Percentiles rank a stretch among this genome's conserved stretches.
These are phyloP conservation scores for Penicillium bovifimosum DNA, from an alignment of 495 filamentous ascomycete species.

Conservation along the genomic window DNA sequence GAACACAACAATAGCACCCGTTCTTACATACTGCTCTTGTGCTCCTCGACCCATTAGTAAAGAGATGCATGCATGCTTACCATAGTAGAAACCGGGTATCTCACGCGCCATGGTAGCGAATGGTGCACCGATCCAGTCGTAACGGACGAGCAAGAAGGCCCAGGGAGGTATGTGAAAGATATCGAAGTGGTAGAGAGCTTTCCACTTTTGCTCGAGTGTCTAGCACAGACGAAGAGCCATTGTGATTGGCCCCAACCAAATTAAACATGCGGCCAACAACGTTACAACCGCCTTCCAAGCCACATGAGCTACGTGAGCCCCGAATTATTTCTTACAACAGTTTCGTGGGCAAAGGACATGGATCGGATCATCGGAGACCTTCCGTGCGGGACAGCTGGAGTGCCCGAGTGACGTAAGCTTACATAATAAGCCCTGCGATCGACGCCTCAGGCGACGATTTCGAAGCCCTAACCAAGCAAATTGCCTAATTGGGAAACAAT, in stretches of 20 bases:
- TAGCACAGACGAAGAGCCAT: not conserved
- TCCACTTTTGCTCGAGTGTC: not conserved
- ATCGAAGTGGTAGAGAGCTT: not conserved
- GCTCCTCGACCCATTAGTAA: no score
- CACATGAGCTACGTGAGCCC: not conserved
- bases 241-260: not conserved
- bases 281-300: not conserved
- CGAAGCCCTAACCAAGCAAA: not conserved
- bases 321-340: no score
- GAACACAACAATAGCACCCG: not conserved
- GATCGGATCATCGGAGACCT: no score
- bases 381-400: not conserved
- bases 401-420: not conserved
- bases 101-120: constrained; percentile 41
- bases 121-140: not conserved
- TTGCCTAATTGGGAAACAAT: not conserved
- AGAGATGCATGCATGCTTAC: constrained; percentile 18
- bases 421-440: not conserved
- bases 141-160: not conserved
- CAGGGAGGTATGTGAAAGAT: not conserved
- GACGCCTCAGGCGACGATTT: not conserved
- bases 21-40: not conserved
- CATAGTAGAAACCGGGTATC: constrained; percentile 46
- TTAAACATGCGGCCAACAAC: not conserved
- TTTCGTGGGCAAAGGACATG: no score